phyloP scores from a whole-genome alignment of 2,329 filamentous ascomycete genomes.

The Sarocladium strictum region DNA sequence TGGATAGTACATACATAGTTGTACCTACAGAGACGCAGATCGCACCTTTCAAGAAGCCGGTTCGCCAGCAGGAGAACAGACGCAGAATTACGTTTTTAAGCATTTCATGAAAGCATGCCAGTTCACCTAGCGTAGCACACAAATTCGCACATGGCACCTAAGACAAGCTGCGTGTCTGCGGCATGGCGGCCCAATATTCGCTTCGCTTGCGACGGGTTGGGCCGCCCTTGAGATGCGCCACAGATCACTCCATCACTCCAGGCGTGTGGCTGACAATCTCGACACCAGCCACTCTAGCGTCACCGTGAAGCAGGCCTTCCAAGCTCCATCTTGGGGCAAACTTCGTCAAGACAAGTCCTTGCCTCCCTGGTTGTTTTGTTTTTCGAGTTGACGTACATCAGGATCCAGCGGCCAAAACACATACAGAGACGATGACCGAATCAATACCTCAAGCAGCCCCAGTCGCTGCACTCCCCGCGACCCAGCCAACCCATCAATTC shows the following conservation, averaged over 20 bases:
- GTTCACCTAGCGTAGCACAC: not conserved
- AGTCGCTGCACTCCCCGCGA: not conserved
- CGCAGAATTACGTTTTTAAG: too few species aligned
- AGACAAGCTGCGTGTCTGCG: not conserved
- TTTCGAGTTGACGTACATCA: too few species aligned
- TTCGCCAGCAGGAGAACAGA: too few species aligned
- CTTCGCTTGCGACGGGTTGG: not conserved
- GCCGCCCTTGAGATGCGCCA: not conserved
- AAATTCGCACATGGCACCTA: not conserved
- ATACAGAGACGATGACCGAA: not conserved
- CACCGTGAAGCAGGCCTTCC: not conserved
- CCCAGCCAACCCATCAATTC: conserved; percentile 25
- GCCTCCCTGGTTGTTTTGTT: too few species aligned
- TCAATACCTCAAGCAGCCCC: not conserved
- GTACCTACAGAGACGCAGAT: too few species aligned
- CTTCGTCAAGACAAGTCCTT: not conserved
- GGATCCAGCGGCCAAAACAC: too few species aligned
- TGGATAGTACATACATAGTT: too few species aligned
- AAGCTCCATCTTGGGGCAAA: conserved; percentile 1
- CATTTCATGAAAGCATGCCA: not conserved
- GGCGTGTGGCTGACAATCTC: not conserved
- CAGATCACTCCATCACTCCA: not conserved
- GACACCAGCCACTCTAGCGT: not conserved
- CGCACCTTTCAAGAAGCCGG: too few species aligned
- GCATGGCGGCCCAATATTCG: conserved; percentile 8